phyloP scores from a whole-genome alignment of 2,329 filamentous ascomycete species.

The Coleophoma cylindrospora region DNA sequence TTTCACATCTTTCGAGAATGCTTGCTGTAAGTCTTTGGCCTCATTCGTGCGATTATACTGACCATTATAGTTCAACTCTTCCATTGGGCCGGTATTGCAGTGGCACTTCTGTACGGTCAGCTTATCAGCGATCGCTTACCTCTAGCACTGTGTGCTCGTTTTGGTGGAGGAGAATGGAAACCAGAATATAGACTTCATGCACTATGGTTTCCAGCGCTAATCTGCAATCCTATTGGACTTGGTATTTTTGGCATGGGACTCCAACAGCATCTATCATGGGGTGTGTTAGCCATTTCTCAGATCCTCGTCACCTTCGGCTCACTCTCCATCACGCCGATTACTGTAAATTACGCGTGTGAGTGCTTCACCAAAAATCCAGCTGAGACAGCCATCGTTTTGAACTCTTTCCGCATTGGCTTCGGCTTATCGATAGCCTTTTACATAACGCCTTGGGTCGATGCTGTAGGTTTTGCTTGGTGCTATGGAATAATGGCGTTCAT shows the following conservation, averaged over 20 bases:
- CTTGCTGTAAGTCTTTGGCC: not conserved
- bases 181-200: constrained; percentile 33
- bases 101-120: constrained; percentile 3
- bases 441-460: constrained; percentile 30
- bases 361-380: constrained; percentile 30
- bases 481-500: constrained; percentile 37
- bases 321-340: constrained; percentile 8
- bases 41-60: not conserved
- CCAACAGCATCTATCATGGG: constrained; percentile 34
- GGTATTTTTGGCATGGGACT: constrained; percentile 32
- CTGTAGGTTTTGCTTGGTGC: constrained; percentile 31
- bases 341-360: constrained; percentile 20
- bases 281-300: constrained; percentile 32
- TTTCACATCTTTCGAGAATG: constrained; percentile 3
- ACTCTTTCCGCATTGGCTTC: constrained; percentile 29
- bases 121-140: constrained; percentile 4
- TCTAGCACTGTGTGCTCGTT: constrained; percentile 2
- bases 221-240: constrained; percentile 28
- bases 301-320: constrained; percentile 32
- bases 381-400: constrained; percentile 30
- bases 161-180: constrained; percentile 27
- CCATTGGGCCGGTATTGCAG: constrained; percentile 2
- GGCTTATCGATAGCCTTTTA: constrained; percentile 34
- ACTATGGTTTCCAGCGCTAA: constrained; percentile 23
- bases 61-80: not conserved